Percentiles rank a stretch among this genome's conserved stretches.
phyloP scores from a whole-genome alignment of 306 rosid genomes.

The Cucurbita maxima region DNA sequence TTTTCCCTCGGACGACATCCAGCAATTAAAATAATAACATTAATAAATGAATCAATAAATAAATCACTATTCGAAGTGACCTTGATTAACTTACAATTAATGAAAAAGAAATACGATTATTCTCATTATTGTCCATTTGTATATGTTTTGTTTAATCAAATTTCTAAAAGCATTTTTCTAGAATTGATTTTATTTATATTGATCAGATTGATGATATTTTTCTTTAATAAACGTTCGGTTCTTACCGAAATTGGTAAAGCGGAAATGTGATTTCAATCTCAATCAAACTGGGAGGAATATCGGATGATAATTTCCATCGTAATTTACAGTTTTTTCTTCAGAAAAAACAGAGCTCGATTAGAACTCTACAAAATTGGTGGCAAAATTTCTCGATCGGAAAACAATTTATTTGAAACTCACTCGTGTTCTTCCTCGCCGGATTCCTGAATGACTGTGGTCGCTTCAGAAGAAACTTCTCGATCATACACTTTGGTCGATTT shows the following conservation, averaged over 20 bases:
- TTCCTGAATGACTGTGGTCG: background rate
- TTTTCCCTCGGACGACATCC: background rate
- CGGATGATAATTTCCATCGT: background rate
- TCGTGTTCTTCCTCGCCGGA: background rate
- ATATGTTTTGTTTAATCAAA: background rate
- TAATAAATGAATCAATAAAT: background rate
- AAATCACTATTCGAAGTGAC: background rate
- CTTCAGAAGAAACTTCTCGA: background rate
- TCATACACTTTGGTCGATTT: background rate
- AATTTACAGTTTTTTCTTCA: background rate
- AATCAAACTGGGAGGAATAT: background rate
- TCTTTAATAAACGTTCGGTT: background rate
- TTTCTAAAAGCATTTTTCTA: background rate
- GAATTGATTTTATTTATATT: background rate
- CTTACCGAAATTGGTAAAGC: background rate
- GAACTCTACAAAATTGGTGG: background rate
- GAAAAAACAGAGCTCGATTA: background rate
- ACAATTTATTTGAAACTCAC: background rate
- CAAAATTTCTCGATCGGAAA: constrained; percentile 1
- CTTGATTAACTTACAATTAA: background rate
- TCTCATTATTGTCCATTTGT: background rate
- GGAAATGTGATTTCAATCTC: background rate
- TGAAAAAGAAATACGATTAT: background rate
- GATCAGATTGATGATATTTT: background rate
- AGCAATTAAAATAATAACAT: background rate